These are phyloP conservation scores for Rubroshorea leprosula DNA, from an alignment of 345 rosid genomes.

Conservation along the genomic window DNA sequence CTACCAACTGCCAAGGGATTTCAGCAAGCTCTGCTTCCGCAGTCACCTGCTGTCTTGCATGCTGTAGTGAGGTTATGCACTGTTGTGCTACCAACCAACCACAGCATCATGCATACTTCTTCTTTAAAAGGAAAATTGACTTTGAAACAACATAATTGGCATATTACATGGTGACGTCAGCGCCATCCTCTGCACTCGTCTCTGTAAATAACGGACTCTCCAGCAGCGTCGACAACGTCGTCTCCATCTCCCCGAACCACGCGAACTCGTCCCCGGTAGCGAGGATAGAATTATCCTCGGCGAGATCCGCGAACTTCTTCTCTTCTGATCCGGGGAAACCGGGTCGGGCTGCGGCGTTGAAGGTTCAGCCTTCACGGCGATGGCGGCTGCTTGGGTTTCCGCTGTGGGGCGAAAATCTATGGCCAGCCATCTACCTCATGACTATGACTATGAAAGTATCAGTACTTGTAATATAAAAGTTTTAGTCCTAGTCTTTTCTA, in stretches of 20 bases:
- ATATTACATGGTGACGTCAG: conserved; percentile 38
- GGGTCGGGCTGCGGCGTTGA: no score
- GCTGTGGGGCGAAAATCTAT: no score
- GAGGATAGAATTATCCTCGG: conserved; percentile 35
- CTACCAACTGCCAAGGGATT: background rate
- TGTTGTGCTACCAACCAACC: background rate
- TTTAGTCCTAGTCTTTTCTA: no score
- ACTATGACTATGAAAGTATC: no score
- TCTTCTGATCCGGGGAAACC: conserved; percentile 39
- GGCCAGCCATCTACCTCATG: no score
- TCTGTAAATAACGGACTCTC: conserved; percentile 66
- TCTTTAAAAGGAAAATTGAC: background rate
- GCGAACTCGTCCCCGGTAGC: conserved; percentile 55
- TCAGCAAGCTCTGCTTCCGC: background rate
- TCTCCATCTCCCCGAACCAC: conserved; percentile 81
- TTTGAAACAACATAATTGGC: background rate
- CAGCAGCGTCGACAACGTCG: conserved; percentile 61
- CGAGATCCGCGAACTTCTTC: conserved; percentile 45
- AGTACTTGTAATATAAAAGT: no score
- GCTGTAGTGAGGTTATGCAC: background rate
- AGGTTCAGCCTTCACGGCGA: conserved; percentile 22
- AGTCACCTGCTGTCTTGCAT: background rate
- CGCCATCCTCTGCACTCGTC: conserved; percentile 21
- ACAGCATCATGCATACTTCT: background rate
- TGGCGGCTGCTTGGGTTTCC: no score